Evolutionary conservation across 208 protist species (phyloP), one percentile per base, ranked within the genome.

Genomic region (Borovskyia barvae): DNA sequence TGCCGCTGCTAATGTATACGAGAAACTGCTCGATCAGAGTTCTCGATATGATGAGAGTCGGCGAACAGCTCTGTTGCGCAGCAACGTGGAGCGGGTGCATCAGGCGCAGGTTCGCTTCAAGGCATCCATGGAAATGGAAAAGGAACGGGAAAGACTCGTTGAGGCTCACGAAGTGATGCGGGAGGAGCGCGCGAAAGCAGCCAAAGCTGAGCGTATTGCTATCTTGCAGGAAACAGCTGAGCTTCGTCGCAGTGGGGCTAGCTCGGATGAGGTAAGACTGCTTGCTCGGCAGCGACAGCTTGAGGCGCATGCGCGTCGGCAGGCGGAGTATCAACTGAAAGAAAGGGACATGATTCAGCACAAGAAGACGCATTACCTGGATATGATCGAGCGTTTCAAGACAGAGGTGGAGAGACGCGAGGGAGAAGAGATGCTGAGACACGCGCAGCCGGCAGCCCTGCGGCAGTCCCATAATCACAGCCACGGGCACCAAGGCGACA

Each of bases 81-180:
- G 67, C 52, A 76, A 90, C 49, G 71, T 93, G 20, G 81, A 80
- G 43, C 83, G 89, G 0, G 66, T 90, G 15, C 85, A 95, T 46
- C 67, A 90, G 48, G 82, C 89, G 17, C 82, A 93, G 70, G 76
- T 95, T 1, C 85, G 85, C 40, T 93, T 95, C 64, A 85, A 83
- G 75, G 78, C 85, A 8, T 78, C 89, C 1, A 87, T 95, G 83
- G 81, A 85, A 56, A 61, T 92, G 56, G 85, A 95, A 67, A 66
- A 71, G 35, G 80, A 92, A 65, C 82, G 89, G 8, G 81, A 95
- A 62, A 46, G 59, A 35, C 40, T 93, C 15, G 60, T 93, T 7
- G 85, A 92, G 65, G 83, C 86, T 17, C 85, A 95, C 48, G 46
- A 62, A 22, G 57, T 45, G 26, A 90, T 95, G 89, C 59, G 75